Evolutionary conservation across 2,329 filamentous ascomycete species (phyloP).

Genomic region (Orbilia brochopaga): DNA sequence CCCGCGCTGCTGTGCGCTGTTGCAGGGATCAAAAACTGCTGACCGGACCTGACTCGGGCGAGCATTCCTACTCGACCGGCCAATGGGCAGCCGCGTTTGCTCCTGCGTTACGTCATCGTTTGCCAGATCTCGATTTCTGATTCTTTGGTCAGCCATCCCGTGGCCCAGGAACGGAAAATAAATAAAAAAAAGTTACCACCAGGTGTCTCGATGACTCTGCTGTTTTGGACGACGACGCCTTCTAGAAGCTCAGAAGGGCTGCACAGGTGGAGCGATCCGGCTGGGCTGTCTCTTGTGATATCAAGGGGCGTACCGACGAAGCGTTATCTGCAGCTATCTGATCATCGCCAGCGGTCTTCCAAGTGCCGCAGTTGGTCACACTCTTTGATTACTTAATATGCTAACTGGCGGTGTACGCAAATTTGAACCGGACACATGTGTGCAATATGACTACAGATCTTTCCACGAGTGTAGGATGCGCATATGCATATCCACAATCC

Average conservation of each 20-base stretch:
- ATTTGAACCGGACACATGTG: too few species aligned
- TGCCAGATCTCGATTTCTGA: not conserved
- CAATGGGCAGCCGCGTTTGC: not conserved
- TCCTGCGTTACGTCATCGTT: not conserved
- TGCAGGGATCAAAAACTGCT: too few species aligned
- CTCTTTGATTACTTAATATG: slow-evolving; percentile 2
- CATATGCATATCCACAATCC: too few species aligned
- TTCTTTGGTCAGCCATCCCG: not conserved
- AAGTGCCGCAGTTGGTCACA: too few species aligned
- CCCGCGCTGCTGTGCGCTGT: slow-evolving; percentile 17
- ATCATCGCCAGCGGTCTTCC: not conserved
- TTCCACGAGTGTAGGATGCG: too few species aligned
- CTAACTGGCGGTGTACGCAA: too few species aligned
- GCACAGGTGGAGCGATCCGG: slow-evolving; percentile 34
- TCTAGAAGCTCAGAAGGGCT: slow-evolving; percentile 32
- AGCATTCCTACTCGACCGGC: not conserved
- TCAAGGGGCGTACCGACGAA: slow-evolving; percentile 6
- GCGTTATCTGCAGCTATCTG: not conserved
- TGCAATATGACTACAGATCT: too few species aligned
- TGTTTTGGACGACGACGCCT: slow-evolving; percentile 35
- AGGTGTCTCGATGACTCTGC: slow-evolving; percentile 1
- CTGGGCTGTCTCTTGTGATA: slow-evolving; percentile 15
- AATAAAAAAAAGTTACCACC: not conserved
- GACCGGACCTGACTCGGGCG: not conserved
- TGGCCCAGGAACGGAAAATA: not conserved